Percentiles rank a stretch among this genome's conserved stretches.
Conservation (phyloP, 257 asterid species). For the Solanum arcanum region DNA sequence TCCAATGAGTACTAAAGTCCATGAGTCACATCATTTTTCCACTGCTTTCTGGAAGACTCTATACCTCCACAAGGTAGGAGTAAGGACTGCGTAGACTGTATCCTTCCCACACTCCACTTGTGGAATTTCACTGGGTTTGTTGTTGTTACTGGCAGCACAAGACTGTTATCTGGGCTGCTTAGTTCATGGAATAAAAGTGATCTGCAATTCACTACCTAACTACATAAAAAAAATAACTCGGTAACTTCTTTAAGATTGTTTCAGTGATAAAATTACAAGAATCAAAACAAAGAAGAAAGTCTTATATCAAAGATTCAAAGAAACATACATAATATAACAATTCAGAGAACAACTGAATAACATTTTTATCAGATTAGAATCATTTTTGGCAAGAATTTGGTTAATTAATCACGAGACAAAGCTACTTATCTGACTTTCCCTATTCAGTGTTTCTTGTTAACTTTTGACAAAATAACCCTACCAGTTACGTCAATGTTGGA, state of each 20-base stretch:
- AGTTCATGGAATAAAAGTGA: not conserved
- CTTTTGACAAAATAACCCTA: not conserved
- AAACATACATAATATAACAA: not conserved
- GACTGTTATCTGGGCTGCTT: not conserved
- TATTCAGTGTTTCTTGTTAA: not conserved
- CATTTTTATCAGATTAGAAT: not conserved
- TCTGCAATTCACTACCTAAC: not conserved
- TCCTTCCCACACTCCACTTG: not conserved
- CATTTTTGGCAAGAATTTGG: not conserved
- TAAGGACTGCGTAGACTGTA: too few species aligned
- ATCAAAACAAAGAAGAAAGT: not conserved
- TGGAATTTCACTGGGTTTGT: not conserved
- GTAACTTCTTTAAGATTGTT: not conserved
- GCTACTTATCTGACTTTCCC: not conserved
- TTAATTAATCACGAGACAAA: not conserved
- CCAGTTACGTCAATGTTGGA: not conserved
- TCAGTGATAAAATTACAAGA: not conserved
- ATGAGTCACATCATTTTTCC: not conserved
- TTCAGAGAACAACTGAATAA: not conserved
- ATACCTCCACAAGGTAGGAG: not conserved
- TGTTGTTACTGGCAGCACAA: not conserved
- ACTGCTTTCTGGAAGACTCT: not conserved
- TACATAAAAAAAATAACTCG: not conserved
- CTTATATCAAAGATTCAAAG: not conserved
- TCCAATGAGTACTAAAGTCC: not conserved